Evolutionary conservation across 2,329 filamentous ascomycete genomes (phyloP), one percentile per base, ranked within the genome.

Genomic region (Hirsutella minnesotensis): DNA sequence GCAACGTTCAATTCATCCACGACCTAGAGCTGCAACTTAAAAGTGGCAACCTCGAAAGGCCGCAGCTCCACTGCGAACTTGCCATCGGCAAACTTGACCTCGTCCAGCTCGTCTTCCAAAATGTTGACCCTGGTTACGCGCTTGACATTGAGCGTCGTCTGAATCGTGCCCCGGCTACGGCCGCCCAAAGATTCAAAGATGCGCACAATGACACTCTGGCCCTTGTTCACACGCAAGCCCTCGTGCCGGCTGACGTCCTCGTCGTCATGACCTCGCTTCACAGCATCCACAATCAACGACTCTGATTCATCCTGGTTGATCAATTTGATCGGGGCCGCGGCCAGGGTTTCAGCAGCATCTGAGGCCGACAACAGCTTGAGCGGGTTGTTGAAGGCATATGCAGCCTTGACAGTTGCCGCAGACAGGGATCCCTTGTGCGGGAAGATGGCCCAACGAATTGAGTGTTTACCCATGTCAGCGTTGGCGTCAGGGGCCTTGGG

Each of bases 261-360:
- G 51, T 90, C 85, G 53, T 90, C 85, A 57, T 90, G 85, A n/a
- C 86, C 92, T 44, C 92, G 82, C 73, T 98, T 98, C 61, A 98
- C 74, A 1, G 81, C 83, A 58, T 98, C 92, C 1, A 98, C 69
- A 3, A 98, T 69, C 18, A 98, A 67, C 3, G 83, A 81, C 9
- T 70, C 59, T 19, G 62, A 63, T 22, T 57, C 56, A 39, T 65
- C 62, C 37, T 73, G 70, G 38, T 82, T 81, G 1, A 70, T 69
- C n/a, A 95, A 64, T 47, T 73, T 74, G 56, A 95, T 76, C 0
- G 83, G 76, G 1, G 58, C 53, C 18, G 49, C 46, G 1, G 51
- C 47, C 12, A 58, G 49, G 38, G 40, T 52, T 24, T 59, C 52
- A 19, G 50, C 47, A 4, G 53, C 49, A 40, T 53, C 46, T 19